These are phyloP conservation scores for Closterium sp. DNA, from an alignment of 139 green algal genomes.

Conservation along the genomic window DNA sequence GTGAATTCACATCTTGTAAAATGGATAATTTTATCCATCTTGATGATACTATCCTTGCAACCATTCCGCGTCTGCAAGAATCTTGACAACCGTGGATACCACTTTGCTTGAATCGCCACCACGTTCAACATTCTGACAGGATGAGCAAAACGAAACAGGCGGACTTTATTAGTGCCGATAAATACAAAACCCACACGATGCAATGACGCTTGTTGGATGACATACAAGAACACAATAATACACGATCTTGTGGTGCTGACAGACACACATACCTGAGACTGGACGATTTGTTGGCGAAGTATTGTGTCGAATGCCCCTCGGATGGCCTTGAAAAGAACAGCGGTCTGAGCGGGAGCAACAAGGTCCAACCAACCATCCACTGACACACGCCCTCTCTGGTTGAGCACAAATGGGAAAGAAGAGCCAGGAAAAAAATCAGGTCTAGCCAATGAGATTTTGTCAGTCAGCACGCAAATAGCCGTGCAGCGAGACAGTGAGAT, in stretches of 20 bases:
- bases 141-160: not conserved
- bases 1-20: not conserved
- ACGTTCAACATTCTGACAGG: not conserved
- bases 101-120: not conserved
- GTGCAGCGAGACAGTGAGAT: no score
- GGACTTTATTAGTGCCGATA: not conserved
- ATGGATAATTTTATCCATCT: not conserved
- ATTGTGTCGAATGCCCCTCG: conserved; percentile 63
- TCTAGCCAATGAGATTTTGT: not conserved
- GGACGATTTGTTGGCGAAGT: conserved; percentile 25
- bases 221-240: not conserved
- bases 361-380: conserved; percentile 74
- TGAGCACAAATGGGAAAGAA: not conserved
- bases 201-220: not conserved
- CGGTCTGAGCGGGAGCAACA: conserved; percentile 63
- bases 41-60: not conserved
- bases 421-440: not conserved
- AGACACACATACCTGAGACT: not conserved
- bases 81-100: not conserved
- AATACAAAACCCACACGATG: not conserved
- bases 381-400: conserved; percentile 58
- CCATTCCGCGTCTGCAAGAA: not conserved
- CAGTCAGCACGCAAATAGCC: no score
- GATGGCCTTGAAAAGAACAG: conserved; percentile 86
- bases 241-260: not conserved